Evolutionary conservation across 2,329 filamentous ascomycete genomes (phyloP).

Genomic region (Colletotrichum gloeosporioides): DNA sequence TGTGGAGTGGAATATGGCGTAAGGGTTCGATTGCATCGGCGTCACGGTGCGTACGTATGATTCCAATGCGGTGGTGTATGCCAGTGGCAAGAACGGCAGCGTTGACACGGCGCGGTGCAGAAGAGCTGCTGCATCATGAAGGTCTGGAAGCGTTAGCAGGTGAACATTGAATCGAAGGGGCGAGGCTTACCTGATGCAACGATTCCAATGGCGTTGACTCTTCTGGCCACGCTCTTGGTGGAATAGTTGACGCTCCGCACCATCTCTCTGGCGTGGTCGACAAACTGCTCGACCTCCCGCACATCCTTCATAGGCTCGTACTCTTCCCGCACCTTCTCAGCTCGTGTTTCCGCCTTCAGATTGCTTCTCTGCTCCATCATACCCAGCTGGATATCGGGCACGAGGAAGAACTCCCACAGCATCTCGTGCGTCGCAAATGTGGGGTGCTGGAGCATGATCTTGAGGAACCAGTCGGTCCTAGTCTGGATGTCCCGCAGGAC

Average conservation of each 20-base stretch:
- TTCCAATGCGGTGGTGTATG: conserved; percentile 74
- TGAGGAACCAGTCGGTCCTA: conserved; percentile 85
- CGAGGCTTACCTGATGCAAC: conserved; percentile 59
- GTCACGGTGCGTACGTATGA: conserved; percentile 71
- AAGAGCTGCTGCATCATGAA: conserved; percentile 68
- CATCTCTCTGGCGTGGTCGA: conserved; percentile 88
- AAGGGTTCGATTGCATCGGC: conserved; percentile 75
- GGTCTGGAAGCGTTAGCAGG: conserved; percentile 50
- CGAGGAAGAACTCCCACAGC: conserved; percentile 98
- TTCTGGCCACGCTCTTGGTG: conserved; percentile 81
- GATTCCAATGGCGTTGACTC: conserved; percentile 76
- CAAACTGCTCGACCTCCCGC: conserved; percentile 90
- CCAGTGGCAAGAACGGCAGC: conserved; percentile 70
- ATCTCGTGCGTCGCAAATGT: conserved; percentile 97
- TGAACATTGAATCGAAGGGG: neutral
- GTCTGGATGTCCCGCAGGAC: conserved; percentile 88
- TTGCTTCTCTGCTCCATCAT: conserved; percentile 90
- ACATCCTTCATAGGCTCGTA: conserved; percentile 84
- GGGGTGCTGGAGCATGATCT: conserved; percentile 83
- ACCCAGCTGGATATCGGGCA: conserved; percentile 88
- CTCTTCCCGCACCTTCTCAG: conserved; percentile 88
- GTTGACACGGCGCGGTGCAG: conserved; percentile 58
- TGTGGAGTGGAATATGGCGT: conserved; percentile 74
- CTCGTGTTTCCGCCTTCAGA: conserved; percentile 82
- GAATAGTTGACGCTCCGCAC: conserved; percentile 84